phyloP scores from a whole-genome alignment of 2,329 filamentous ascomycete species.

The Pyrenochaeta sp. region DNA sequence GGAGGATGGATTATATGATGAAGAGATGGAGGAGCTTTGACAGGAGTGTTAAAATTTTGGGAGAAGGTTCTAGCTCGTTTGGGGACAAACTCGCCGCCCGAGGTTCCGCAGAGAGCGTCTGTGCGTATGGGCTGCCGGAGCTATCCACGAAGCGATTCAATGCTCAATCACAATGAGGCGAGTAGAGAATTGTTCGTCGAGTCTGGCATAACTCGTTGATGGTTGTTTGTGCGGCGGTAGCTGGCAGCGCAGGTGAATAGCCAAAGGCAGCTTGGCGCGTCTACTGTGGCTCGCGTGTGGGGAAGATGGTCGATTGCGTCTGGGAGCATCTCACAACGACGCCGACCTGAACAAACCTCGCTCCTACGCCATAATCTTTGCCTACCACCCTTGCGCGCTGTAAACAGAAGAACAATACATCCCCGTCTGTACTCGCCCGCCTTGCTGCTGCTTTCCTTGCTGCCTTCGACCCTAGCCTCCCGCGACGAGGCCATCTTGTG shows the following conservation, averaged over 20 bases:
- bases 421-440: background rate
- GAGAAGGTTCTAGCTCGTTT: slow-evolving; percentile 39
- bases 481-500: slow-evolving; percentile 14
- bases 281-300: background rate
- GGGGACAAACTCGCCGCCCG: slow-evolving; percentile 22
- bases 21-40: slow-evolving; percentile 38
- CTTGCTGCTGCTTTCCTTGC: background rate
- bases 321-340: background rate
- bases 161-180: background rate
- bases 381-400: background rate
- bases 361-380: background rate
- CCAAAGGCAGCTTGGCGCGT: background rate
- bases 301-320: slow-evolving; percentile 1
- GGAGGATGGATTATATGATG: slow-evolving; percentile 38
- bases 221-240: background rate
- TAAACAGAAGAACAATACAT: background rate
- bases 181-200: background rate
- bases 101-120: slow-evolving; percentile 25
- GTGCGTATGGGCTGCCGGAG: slow-evolving; percentile 19
- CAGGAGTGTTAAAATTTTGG: slow-evolving; percentile 33
- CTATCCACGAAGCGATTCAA: slow-evolving; percentile 2
- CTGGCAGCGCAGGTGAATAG: background rate
- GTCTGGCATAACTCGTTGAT: background rate
- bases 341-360: background rate
- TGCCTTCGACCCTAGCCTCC: background rate